Base-by-base conservation (phyloP, 2,329 filamentous ascomycete genomes). In the Fusarium sp. region DNA sequence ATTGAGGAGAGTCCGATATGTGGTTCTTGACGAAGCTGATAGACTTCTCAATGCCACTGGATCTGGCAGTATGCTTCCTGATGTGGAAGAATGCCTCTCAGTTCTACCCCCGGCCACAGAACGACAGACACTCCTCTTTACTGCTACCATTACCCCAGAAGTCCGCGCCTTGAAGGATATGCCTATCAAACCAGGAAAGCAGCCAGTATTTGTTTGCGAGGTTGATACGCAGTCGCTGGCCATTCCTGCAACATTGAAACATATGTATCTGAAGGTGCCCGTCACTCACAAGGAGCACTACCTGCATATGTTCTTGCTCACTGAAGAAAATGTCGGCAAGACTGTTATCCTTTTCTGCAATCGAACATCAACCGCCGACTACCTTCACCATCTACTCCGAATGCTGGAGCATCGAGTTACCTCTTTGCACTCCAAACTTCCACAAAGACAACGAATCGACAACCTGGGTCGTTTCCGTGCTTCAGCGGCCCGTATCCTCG, bases 1-100 rank as follows among this genome's bases (percentile, higher is more conserved):
- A 1, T 82, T 99, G 44, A 86, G 89, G 19, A 87, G 94, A 49
- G 91, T 93, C 24, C 89, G 88, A 57, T 94, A 92, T 77, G 92
- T 98, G 4, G 94, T 99, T 9, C 89, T 99, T 40, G 96, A 99
- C 76, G 96, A 99, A 83, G 96, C 96, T 6, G 96, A 99, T 80
- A 88, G 96, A 43, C 85, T 99, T 36, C 87, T 99, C 43, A 87
- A 91, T 38, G 86, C 89, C 32, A 87, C 88, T 48, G 88, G 87
- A 1, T 85, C 87, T 19, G 95, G 94, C 24, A 94, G 90, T 79
- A 97, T 97, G 94, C 84, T 97, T n/a, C 91, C 93, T 6, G 96
- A 97, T 74, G 89, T 99, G 2, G 93, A 96, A 76, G 92, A 93
- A 63, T 97, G 94, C 74, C 84, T 99, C 6, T 89, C 88, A 3